Base-by-base conservation (phyloP, 2,329 filamentous ascomycete species). In the Mollisia scopiformis region DNA sequence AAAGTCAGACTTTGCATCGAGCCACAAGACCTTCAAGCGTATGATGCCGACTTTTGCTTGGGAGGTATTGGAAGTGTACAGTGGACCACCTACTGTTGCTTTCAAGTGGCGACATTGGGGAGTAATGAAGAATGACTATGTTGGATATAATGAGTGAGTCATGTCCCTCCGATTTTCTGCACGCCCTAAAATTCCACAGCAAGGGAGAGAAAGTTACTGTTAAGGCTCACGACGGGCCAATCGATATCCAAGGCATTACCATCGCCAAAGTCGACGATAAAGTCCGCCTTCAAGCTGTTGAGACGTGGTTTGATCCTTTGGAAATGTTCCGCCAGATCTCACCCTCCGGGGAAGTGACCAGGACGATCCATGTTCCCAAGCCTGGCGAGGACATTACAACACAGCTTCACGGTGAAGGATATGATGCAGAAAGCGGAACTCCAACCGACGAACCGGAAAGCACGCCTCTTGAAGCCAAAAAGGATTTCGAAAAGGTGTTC, bases 41-140 rank as follows among this genome's bases (percentile, higher is more conserved):
- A 89, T 89, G 86, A 90, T 90, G 87, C 87, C 87, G 0, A 86
- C 82, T 0, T 90, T 90, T 73, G 87, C 87, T 0, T 90, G 87
- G 86, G 88, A 90, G 74, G 86, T 90, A 1, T 71, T 88, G 16
- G 87, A 89, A 72, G 86, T 90, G 2, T 89, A 88, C 70, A 84
- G 82, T 62, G 87, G 85, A 0, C 86, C 86, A 25, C 87, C 87
- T 1, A 77, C 78, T 13, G 86, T 89, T 35, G 78, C 80, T 2
- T 88, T 89, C 72, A 80, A 83, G 66, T 90, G 87, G 87, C 78
- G 87, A 5, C 88, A 90, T 72, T 90, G 87, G 87, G 87, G 87
- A 0, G 73, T 76, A 4, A 89, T 90, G 83, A 84, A 84, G 76
- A 84, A 82, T 62, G 87, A 89, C 69, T 90, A 90, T 71, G 81